Evolutionary conservation across 495 filamentous ascomycete species (phyloP).

Genomic region (Jackrogersella multiformis): DNA sequence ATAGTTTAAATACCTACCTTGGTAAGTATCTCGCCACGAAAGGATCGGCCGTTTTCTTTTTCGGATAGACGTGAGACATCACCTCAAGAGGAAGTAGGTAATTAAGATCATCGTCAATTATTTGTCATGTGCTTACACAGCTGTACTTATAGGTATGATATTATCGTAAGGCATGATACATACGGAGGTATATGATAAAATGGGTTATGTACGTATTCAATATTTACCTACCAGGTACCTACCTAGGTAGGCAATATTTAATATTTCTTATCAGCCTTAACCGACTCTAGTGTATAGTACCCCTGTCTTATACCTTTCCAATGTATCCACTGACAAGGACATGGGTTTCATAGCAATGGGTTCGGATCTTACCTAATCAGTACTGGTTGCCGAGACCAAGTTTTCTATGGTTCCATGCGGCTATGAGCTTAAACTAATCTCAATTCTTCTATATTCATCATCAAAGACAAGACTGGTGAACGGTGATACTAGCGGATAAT

Average conservation of each 20-base stretch:
- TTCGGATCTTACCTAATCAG: slow-evolving; percentile 9
- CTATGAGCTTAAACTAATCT: slow-evolving; percentile 41
- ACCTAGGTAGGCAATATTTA: background rate
- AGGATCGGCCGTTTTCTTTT: background rate
- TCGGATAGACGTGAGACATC: background rate
- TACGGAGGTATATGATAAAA: no score
- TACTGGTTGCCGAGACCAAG: slow-evolving; percentile 16
- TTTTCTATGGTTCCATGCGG: slow-evolving; percentile 18
- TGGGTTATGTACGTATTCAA: no score
- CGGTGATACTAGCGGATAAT: background rate
- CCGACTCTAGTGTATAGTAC: background rate
- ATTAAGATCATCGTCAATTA: slow-evolving; percentile 11
- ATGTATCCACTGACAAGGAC: background rate
- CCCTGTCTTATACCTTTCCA: background rate
- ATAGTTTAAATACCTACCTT: no score
- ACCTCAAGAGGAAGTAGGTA: background rate
- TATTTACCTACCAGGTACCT: background rate
- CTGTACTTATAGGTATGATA: background rate
- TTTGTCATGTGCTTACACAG: background rate
- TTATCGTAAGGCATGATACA: no score
- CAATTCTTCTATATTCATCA: slow-evolving; percentile 11
- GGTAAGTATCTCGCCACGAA: no score
- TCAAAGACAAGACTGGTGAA: background rate
- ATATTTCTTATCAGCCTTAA: background rate
- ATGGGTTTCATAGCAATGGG: slow-evolving; percentile 9